Base-by-base conservation (phyloP, 371 early-diverging fungal genomes). In the Rhizopus sp. region DNA sequence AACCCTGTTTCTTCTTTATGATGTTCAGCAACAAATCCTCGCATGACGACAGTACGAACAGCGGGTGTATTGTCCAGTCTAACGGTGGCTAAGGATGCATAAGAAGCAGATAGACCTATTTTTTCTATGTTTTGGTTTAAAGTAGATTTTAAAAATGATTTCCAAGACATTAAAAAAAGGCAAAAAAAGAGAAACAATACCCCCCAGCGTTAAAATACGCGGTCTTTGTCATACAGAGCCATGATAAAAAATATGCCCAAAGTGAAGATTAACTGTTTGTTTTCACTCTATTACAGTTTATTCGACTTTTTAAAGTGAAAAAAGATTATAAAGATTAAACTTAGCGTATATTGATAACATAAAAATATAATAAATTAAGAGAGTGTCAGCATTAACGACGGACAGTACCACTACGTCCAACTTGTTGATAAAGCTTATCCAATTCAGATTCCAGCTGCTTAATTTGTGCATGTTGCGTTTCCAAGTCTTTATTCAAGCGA, bases 401-500 rank as follows among this genome's bases (percentile, higher is more conserved):
- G 32, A 53, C 5, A 3, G 60, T 42, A 15, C 47, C 50, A 39
- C 41, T 50, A 30, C 40, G 44, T 31, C 74, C 68, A 55, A 60
- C 73, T 61, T 53, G 71, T 59, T 53, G 78, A 72, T 80, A 88
- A 13, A 66, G 55, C 17, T 81, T 73, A 50, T 93, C 91, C 54
- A 89, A 61, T 65, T 94, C 95, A 60, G 81, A 80, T 72, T 94
- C 94, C 57, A 95, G 80, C 57, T 85, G 77, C 80, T 95, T 95
- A 60, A 97, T 93, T 40, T 82, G 82, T 56, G 84, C 85, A 75
- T 96, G 97, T 69, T 95, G 93, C 42, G 82, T 77, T 72, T 97
- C 98, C 54, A 98, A 81, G 62, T 98, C 96, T 75, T 94, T 91
- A 85, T 95, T 96, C 58, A 96, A 79, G 46, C 95, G 87, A 70